These are phyloP conservation scores for Marasmius fiardii DNA, from an alignment of 1,284 basidiomycete species.

Conservation along the genomic window DNA sequence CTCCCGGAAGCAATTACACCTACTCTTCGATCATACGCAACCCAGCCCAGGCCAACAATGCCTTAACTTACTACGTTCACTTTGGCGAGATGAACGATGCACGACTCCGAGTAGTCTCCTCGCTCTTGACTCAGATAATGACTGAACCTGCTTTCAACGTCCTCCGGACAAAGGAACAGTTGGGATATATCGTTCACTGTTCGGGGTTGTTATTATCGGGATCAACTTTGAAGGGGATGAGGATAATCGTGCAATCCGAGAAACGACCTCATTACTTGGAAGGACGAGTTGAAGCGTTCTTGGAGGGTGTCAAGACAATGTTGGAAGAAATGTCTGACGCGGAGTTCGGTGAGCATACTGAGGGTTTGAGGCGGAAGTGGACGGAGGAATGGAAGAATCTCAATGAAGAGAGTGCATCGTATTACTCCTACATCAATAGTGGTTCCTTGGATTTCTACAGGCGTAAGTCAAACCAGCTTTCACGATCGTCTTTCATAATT, in stretches of 20 bases:
- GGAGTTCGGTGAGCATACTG: conserved; percentile 55
- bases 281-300: conserved; percentile 73
- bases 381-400: conserved; percentile 57
- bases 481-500: neutral
- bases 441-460: conserved; percentile 77
- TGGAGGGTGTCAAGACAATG: conserved; percentile 51
- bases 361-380: conserved; percentile 51
- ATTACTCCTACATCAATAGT: conserved; percentile 69
- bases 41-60: conserved; percentile 84
- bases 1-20: conserved; percentile 66
- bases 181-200: conserved; percentile 87
- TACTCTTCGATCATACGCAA: conserved; percentile 79
- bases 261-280: conserved; percentile 84
- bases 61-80: conserved; percentile 78
- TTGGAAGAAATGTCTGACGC: conserved; percentile 45
- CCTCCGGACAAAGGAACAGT: conserved; percentile 94
- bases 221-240: conserved; percentile 71
- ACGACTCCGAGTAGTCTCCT: conserved; percentile 53
- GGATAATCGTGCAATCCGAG: conserved; percentile 93
- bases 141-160: conserved; percentile 92
- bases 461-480: conserved; percentile 24
- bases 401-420: conserved; percentile 74
- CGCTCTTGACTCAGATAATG: conserved; percentile 74
- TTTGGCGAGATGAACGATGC: conserved; percentile 61
- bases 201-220: conserved; percentile 55